phyloP scores from a whole-genome alignment of 169 alveolate species.

The Eimeria zaria region DNA sequence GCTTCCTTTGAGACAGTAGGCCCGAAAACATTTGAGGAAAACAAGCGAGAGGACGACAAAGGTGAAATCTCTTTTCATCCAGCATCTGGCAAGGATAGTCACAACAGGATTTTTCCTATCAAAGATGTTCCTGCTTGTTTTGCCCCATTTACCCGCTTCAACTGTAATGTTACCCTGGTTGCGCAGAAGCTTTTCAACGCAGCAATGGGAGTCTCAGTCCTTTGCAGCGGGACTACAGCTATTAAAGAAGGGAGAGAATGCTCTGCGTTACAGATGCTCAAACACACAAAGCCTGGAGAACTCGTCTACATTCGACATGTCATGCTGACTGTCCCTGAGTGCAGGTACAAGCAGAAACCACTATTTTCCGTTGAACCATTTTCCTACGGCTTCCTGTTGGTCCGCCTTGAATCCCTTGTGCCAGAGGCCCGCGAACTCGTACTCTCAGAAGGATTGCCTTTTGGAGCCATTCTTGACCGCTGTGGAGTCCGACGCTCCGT shows the following conservation, averaged over 20 bases:
- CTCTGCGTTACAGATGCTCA: neutral
- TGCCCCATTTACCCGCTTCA: conserved; percentile 37
- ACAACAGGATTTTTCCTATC: no score
- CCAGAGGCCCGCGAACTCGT: conserved; percentile 19
- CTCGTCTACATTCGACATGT: conserved; percentile 42
- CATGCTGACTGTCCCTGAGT: conserved; percentile 16
- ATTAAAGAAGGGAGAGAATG: neutral
- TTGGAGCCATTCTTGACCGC: conserved; percentile 54
- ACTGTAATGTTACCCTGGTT: conserved; percentile 52
- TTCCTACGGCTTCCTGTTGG: conserved; percentile 64
- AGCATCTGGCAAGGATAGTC: neutral
- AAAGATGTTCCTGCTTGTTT: conserved; percentile 51
- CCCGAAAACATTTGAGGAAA: neutral
- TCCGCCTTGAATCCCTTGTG: neutral
- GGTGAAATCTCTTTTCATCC: neutral
- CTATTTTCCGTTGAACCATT: neutral
- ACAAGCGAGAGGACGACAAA: neutral
- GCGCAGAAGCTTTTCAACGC: conserved; percentile 21
- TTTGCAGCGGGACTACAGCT: conserved; percentile 5
- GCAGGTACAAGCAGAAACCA: neutral
- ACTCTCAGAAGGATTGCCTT: neutral
- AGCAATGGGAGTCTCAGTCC: conserved; percentile 27
- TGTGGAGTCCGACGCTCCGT: conserved; percentile 48
- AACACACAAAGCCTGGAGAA: conserved; percentile 31
- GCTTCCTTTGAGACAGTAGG: conserved; percentile 25